phyloP scores from a whole-genome alignment of 2,329 filamentous ascomycete genomes.

The Corniculantispora saksenae region DNA sequence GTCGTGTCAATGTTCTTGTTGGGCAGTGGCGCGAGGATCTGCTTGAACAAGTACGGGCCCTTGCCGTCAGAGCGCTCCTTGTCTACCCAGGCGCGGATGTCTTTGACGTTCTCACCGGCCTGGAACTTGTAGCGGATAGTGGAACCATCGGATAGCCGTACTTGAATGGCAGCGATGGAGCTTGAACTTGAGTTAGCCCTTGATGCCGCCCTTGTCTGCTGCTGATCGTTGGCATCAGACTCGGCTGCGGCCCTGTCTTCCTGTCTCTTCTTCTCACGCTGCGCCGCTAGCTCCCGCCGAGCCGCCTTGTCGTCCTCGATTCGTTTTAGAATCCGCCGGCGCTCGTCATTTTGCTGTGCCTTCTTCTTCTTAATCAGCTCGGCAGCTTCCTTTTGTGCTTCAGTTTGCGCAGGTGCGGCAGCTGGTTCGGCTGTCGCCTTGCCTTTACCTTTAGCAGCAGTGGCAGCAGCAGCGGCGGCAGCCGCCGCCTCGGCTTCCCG shows the following conservation, averaged over 20 bases:
- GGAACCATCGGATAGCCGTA: constrained; percentile 81
- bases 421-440: constrained; percentile 48
- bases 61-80: constrained; percentile 56
- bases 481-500: constrained; percentile 48
- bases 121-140: constrained; percentile 74
- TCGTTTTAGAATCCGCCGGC: constrained; percentile 68
- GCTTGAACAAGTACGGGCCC: constrained; percentile 77
- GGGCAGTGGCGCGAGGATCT: constrained; percentile 76
- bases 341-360: constrained; percentile 66
- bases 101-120: constrained; percentile 60
- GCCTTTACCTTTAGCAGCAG: constrained; percentile 45
- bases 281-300: constrained; percentile 58
- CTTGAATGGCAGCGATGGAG: constrained; percentile 61
- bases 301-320: constrained; percentile 77
- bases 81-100: constrained; percentile 80
- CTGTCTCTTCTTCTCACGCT: constrained; percentile 45
- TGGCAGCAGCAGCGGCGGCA: background rate
- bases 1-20: constrained; percentile 71
- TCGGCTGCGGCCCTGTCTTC: constrained; percentile 32
- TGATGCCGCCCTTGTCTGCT: constrained; percentile 33
- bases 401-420: constrained; percentile 29
- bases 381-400: constrained; percentile 46
- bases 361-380: constrained; percentile 63
- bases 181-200: constrained; percentile 28
- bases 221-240: constrained; percentile 31